Base-by-base conservation (phyloP, 257 asterid genomes). In the Cruciata laevipes region DNA sequence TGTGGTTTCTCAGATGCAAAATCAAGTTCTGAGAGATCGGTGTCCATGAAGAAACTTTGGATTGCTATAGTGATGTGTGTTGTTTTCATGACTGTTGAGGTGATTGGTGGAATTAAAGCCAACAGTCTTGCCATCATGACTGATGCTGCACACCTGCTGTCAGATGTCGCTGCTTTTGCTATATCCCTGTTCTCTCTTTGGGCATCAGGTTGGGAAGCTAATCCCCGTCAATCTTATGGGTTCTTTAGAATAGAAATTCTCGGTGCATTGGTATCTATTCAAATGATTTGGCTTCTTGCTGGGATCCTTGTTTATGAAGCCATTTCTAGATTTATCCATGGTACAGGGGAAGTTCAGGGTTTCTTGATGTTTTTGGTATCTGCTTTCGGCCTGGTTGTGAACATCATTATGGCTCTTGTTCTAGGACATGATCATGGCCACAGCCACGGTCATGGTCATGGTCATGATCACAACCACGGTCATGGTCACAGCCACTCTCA, bases 171-270 rank as follows among this genome's bases (percentile, higher is more conserved):
- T 35, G 91, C 97, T 24, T 93, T 93, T 65, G 96, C 99, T 7
- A 90, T 88, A 68, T 90, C 97, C 7, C 74, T 93, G 75, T 90
- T 93, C 69, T 85, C 99, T 1, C 64, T 93, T 55, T 93, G 99
- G 99, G 97, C 96, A 13, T 85, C 95, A 6, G 97, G 99, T 68
- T 90, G 97, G 99, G 92, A 86, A 74, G 97, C 99, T 21, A 93
- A 77, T 65, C 96, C 97, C 0, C 96, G 97, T 23, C 97, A 90
- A 78, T 86, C 99, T 8, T 93, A 90, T 69, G 99, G 99, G 0
- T 93, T 88, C 70, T 89, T 84, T 51, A 78, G 99, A 76, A 85
- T 93, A 53, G 99, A 93, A 77, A 87, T 93, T 61, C 76, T 93
- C 21, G 99, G 99, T 52, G 90, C 97, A 0, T 76, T 93, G 44